phyloP scores from a whole-genome alignment of 2,329 filamentous ascomycete species.

The Sporothrix protearum region DNA sequence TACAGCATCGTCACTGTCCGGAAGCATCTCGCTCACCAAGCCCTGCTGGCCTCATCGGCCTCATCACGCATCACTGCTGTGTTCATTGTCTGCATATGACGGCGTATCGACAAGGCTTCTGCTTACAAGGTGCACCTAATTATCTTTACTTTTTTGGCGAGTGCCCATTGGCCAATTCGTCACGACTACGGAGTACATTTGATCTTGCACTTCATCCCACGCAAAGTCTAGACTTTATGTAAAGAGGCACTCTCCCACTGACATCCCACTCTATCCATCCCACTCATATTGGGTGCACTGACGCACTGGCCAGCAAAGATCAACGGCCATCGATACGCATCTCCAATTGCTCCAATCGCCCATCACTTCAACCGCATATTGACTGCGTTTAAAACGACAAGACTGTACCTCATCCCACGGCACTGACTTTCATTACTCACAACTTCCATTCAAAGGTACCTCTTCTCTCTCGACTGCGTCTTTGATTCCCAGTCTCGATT shows the following conservation, averaged over 20 bases:
- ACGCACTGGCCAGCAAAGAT: background rate
- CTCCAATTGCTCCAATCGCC: background rate
- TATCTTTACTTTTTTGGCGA: background rate
- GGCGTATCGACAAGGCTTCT: background rate
- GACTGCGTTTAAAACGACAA: no score
- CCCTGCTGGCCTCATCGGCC: background rate
- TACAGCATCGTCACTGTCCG: background rate
- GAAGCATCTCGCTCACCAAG: slow-evolving; percentile 10
- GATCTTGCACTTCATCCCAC: background rate
- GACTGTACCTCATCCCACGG: background rate
- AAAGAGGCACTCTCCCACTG: background rate
- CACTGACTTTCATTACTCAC: background rate
- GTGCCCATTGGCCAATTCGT: background rate
- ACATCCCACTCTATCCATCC: background rate
- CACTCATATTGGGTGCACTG: background rate
- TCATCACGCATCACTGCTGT: background rate
- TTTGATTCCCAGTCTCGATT: background rate
- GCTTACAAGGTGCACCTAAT: slow-evolving; percentile 1
- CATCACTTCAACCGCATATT: background rate
- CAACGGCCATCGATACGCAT: background rate
- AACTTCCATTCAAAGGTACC: background rate
- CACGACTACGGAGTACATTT: background rate
- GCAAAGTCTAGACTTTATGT: background rate
- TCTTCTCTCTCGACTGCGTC: background rate
- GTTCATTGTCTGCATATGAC: background rate